Conservation (phyloP, 441 rosid genomes). For the Croton laevigatus region DNA sequence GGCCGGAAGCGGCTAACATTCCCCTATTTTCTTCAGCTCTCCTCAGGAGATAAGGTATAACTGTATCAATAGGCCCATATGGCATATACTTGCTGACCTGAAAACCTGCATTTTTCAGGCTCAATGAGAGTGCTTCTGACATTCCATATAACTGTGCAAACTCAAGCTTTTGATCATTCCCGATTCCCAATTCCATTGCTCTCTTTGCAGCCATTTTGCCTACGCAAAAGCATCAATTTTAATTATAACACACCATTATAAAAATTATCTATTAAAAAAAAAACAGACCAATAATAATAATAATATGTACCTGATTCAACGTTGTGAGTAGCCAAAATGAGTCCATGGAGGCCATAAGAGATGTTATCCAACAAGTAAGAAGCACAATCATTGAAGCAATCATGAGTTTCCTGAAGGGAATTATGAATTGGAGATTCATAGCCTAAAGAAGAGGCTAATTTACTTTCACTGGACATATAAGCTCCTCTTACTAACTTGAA, state of each 20-base stretch:
- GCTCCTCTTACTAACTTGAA: conserved; percentile 84
- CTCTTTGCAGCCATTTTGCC: conserved; percentile 61
- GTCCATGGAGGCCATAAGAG: conserved; percentile 40
- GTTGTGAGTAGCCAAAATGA: conserved; percentile 79
- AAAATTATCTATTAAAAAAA: no score
- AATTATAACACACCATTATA: no score
- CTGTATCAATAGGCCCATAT: conserved; percentile 64
- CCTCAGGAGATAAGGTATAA: conserved; percentile 77
- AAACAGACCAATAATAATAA: background rate
- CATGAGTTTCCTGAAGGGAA: conserved; percentile 60
- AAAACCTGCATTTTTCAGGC: conserved; percentile 78
- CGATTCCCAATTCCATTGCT: conserved; percentile 61
- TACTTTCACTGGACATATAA: conserved; percentile 67
- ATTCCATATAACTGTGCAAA: conserved; percentile 93
- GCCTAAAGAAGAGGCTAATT: conserved; percentile 61
- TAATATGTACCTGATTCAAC: conserved; percentile 52
- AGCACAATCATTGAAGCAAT: conserved; percentile 68
- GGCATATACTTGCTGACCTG: conserved; percentile 89
- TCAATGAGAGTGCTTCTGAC: conserved; percentile 74
- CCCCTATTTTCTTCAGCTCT: conserved; percentile 94
- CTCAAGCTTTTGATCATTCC: conserved; percentile 47
- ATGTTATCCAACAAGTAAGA: conserved; percentile 57
- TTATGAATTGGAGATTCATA: conserved; percentile 69
- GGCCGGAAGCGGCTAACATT: conserved; percentile 51
- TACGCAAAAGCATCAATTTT: background rate